Evolutionary conservation across 1,284 basidiomycete species (phyloP), one percentile per base, ranked within the genome.

Genomic region (Omphalotus olearius): DNA sequence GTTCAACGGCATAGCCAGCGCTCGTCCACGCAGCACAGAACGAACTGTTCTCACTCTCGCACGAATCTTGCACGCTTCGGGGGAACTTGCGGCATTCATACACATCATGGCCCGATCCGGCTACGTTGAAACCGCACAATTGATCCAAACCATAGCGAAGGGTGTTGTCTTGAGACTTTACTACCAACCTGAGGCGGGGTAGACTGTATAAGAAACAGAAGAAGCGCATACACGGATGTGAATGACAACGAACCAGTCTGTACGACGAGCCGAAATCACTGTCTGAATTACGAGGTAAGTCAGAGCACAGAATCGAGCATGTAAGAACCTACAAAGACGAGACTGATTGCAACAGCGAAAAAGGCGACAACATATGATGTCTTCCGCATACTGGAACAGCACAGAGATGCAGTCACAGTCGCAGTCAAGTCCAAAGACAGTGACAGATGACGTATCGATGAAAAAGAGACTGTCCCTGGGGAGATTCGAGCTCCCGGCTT

Each of bases 1-100:
- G 65, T 62, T 85, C 78, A 16, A 75, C 70, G 39, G 79, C 68
- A 62, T 87, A 90, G 2, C 76, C 75, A 14, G 87, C 87, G 38
- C 80, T 86, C 13, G 75, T 77, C 87, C 88, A 90, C 40, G 75
- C 70, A 16, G 78, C 73, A 65, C 87, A 90, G 64, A 86, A 82
- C 0, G 63, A 51, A 46, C 70, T 68, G 57, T 85, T 83, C 54
- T 83, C 77, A 45, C 76, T 66, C 56, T 88, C 81, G 60, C 87
- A 90, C 2, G 64, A 60, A 60, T 88, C 85, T 25, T 73, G 65
- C 1, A 76, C 76, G n/a, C 76, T 72, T 44, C 70, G 67, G 2
- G 86, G 86, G 66, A 90, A 90, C 7, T 68, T 62, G 45, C 84
- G 80, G 57, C 86, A 90, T 41, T 79, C 66, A 61, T 76, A 82